A percentile compares a stretch with the other conserved stretches of the same genome.
Conservation (phyloP, 2,329 filamentous ascomycete species). For the Xylariaceae sp. region DNA sequence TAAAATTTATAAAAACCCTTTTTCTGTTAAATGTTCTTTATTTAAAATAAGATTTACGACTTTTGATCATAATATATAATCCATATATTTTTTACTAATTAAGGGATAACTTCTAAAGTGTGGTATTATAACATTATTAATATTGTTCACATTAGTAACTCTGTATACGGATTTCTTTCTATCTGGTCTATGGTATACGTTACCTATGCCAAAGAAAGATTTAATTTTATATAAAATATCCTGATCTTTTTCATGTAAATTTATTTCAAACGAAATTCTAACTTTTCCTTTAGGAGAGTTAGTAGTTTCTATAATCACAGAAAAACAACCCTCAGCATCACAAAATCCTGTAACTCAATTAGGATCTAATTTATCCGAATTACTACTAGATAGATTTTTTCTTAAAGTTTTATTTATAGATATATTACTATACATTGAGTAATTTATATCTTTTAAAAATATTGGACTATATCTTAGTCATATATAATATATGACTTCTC, state of each 20-base stretch:
- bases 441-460: background rate
- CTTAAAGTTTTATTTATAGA: too few relatives aligned
- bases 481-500: background rate
- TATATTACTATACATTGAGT: too few relatives aligned
- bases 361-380: background rate
- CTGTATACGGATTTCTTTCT: background rate
- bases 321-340: background rate
- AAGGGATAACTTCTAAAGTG: background rate
- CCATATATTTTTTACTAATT: background rate
- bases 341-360: background rate
- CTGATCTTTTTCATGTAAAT: background rate
- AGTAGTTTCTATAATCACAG: background rate
- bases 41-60: background rate
- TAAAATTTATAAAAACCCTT: background rate
- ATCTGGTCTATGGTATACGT: background rate
- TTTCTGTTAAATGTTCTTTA: background rate
- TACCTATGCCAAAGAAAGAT: background rate
- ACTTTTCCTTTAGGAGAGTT: background rate
- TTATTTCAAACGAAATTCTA: background rate
- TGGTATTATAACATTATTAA: background rate
- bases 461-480: background rate
- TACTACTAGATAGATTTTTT: too few relatives aligned
- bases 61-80: background rate
- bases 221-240: background rate
- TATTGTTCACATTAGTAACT: background rate